phyloP scores from a whole-genome alignment of 169 alveolate species.

The Cryptosporidium bovis region DNA sequence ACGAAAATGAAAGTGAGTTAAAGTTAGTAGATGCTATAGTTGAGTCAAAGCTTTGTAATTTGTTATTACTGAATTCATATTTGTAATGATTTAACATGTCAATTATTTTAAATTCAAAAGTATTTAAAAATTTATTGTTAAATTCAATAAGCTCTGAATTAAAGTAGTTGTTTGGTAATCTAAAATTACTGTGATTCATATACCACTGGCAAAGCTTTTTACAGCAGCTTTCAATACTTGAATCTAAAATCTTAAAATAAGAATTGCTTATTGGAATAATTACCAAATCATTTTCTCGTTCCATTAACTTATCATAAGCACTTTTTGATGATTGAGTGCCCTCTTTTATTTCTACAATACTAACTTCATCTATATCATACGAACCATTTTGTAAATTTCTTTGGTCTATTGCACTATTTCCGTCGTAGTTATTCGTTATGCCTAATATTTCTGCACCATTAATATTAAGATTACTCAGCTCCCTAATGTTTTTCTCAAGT shows the following conservation, averaged over 20 bases:
- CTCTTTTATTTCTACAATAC: not conserved
- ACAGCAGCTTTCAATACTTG: constrained; percentile 12
- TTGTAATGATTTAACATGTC: not conserved
- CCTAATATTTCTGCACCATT: not conserved
- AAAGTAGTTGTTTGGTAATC: not conserved
- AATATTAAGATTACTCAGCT: not conserved
- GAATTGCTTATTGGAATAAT: constrained; percentile 60
- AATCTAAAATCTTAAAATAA: constrained; percentile 48
- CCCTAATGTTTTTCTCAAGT: constrained; percentile 51
- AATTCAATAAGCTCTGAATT: constrained; percentile 4
- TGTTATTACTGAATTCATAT: not conserved
- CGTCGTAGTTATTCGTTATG: not conserved
- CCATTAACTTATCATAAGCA: not conserved
- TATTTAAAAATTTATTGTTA: not conserved
- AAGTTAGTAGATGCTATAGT: not conserved
- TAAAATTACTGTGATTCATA: constrained; percentile 14
- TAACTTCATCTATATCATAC: constrained; percentile 11
- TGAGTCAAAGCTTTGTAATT: not conserved
- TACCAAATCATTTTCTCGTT: constrained; percentile 3
- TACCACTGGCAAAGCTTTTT: constrained; percentile 33
- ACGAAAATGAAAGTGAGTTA: not conserved
- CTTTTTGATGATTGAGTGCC: not conserved
- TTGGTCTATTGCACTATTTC: too few relatives aligned
- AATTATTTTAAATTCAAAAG: constrained; percentile 22
- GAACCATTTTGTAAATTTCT: not conserved